Evolutionary conservation across 495 filamentous ascomycete species (phyloP), one percentile per base, ranked within the genome.

Genomic region (Neurospora sp.): DNA sequence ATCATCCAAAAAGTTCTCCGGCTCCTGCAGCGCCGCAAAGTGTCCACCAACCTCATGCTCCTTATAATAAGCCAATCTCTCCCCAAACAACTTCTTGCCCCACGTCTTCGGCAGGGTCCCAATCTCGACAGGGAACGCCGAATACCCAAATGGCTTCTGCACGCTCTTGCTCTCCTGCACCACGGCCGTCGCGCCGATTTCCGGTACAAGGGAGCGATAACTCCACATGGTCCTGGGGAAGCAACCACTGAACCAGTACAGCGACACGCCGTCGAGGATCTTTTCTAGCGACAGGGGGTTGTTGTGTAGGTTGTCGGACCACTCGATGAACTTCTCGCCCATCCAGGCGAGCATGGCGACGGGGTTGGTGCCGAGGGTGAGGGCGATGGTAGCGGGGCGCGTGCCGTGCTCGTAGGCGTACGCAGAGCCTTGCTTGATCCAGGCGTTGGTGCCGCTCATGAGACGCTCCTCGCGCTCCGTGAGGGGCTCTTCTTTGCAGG

Each of bases 241-340:
- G 3, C 85, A 85, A 7, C 89, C 82, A 0, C 89, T 91, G 38
- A 91, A 84, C 91, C 90, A 92, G 79, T 90, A 93, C 22, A 91
- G 77, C 3, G 84, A 87, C 27, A 91, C 82, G 2, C 82, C 79
- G 39, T 87, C 84, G 5, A 92, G 82, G 40, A 93, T 90, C 7
- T 80, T 84, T 22, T 90, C 82, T 3, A 87, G 70, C 7, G 83
- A 68, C 1, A 89, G 84, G 7, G 85, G 79, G 2, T 8, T n/a
- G 8, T n/a, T 9, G 11, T 40, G 3, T 3, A 3, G 3, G 12
- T 74, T 73, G 72, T 92, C 89, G 6, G 83, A 82, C 91, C 90
- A 92, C 59, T 87, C 85, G 22, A 91, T 74, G 75, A 88, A 88
- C 76, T 93, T 92, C 78, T 92, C 91, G 27, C 88, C 90, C 69